Evolutionary conservation across 257 asterid genomes (phyloP), one percentile per base, ranked within the genome.

Genomic region (Vinca minor): DNA sequence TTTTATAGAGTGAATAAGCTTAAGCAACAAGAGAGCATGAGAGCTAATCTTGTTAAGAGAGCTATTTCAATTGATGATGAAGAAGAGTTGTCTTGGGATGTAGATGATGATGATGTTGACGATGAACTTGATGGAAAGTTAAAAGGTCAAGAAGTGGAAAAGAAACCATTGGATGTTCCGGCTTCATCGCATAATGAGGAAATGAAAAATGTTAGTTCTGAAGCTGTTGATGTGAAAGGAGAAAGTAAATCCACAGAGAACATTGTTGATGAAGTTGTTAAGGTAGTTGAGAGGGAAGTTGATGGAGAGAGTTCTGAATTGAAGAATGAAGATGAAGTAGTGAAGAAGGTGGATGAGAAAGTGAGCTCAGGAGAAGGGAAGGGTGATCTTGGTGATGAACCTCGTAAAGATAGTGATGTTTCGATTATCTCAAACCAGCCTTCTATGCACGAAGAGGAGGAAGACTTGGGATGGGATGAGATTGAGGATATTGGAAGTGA

Each of bases 391-490:
- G n/a, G n/a, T n/a, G n/a, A n/a, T n/a, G 78, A 61, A 68, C 31
- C 73, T 21, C 65, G 69, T 49, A 78, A 71, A 66, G 76, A 70
- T 18, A 59, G 64, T 53, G 73, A 65, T 66, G 69, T 55, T 65
- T 41, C 70, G 11, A 36, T 34, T 20, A 75, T 64, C 61, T 76
- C 80, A 8, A 71, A 57, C 69, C 76, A 73, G 71, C 64, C 70
- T 71, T 50, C 76, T 73, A 71, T 8, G 64, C 79, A 59, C 21
- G 85, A 78, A 59, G 87, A 81, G 69, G 91, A 85, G 41, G 98
- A n/a, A n/a, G n/a, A 84, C 55, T 26, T 88, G 70, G 95, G 78
- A 31, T 91, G 98, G 98, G 98, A 85, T 48, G 98, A 91, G 73
- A 86, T 91, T 61, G 95, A 75, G 72, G 94, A 88, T 58, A 70